phyloP scores from a whole-genome alignment of 2,329 filamentous ascomycete genomes.

The Aspergillus arachidicola region DNA sequence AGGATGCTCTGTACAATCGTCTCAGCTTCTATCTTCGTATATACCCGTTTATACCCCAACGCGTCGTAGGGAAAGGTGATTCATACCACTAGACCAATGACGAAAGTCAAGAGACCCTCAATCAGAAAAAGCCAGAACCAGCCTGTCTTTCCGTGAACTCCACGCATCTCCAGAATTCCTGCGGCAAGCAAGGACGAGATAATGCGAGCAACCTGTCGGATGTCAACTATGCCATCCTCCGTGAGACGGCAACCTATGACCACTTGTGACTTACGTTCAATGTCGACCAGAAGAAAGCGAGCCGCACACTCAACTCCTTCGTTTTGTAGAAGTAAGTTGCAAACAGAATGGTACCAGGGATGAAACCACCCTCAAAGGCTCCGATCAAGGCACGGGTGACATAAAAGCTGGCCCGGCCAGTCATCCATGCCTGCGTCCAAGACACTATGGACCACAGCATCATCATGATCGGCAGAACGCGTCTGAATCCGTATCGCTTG shows the following conservation, averaged over 20 bases:
- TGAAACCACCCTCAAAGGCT: conserved; percentile 41
- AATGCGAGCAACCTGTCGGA: conserved; percentile 30
- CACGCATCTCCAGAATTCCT: conserved; percentile 46
- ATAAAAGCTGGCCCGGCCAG: conserved; percentile 37
- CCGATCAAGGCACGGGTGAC: conserved; percentile 45
- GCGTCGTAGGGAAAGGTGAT: conserved; percentile 22
- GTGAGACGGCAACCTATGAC: too few species aligned
- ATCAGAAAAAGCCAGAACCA: conserved; percentile 49
- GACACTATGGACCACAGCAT: conserved; percentile 49
- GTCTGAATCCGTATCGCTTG: conserved; percentile 50
- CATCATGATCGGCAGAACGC: conserved; percentile 50
- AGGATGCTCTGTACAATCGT: conserved; percentile 22
- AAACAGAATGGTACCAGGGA: conserved; percentile 42
- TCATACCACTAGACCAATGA: conserved; percentile 41
- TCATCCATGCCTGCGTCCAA: conserved; percentile 39
- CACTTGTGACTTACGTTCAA: conserved; percentile 27
- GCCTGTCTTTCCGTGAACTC: conserved; percentile 43
- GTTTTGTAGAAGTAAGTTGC: conserved; percentile 47
- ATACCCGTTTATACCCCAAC: not conserved
- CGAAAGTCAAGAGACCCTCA: conserved; percentile 47
- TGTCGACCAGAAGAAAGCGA: conserved; percentile 49
- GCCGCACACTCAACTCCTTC: conserved; percentile 44
- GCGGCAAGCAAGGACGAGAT: conserved; percentile 43
- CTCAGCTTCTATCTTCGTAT: not conserved
- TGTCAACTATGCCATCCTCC: not conserved